phyloP scores from a whole-genome alignment of 192 early-diverging fungal genomes.

The Coemansia erecta region DNA sequence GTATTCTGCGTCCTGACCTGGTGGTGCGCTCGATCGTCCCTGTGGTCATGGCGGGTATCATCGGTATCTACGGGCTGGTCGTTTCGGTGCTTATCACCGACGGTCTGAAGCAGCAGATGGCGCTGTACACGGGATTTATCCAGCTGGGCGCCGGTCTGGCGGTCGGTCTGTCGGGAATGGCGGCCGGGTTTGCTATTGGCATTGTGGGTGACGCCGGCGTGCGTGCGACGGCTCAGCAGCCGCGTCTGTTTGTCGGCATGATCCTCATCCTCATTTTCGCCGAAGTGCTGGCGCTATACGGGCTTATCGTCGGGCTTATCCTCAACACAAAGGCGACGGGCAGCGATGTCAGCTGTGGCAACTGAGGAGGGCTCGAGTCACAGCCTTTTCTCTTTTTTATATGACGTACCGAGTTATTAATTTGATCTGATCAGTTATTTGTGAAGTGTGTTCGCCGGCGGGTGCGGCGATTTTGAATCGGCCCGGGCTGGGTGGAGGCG shows the following conservation, averaged over 20 bases:
- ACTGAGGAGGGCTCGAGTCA: conserved; percentile 11
- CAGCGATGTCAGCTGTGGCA: conserved; percentile 50
- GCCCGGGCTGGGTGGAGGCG: too few species aligned
- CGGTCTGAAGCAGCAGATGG: conserved; percentile 69
- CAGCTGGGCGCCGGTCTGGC: conserved; percentile 78
- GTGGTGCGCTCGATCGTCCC: conserved; percentile 88
- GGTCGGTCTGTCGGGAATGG: conserved; percentile 80
- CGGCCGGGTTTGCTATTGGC: conserved; percentile 89
- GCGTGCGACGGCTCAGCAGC: conserved; percentile 77
- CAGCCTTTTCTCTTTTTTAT: too few species aligned
- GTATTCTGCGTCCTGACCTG: conserved; percentile 82
- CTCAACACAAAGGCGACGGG: conserved; percentile 73
- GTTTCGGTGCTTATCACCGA: conserved; percentile 89
- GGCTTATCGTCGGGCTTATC: conserved; percentile 82
- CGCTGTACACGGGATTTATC: conserved; percentile 73
- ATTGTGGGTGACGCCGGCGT: conserved; percentile 89
- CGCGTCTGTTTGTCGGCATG: conserved; percentile 80
- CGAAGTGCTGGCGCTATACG: conserved; percentile 84
- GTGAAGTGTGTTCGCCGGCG: too few species aligned
- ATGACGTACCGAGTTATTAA: background rate
- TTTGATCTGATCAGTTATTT: background rate
- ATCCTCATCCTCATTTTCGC: conserved; percentile 88
- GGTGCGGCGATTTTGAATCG: background rate
- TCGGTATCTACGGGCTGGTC: conserved; percentile 97
- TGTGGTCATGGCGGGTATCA: conserved; percentile 98